Conservation (phyloP, 108 stramenopile genomes). For the Ochromonas danica region DNA sequence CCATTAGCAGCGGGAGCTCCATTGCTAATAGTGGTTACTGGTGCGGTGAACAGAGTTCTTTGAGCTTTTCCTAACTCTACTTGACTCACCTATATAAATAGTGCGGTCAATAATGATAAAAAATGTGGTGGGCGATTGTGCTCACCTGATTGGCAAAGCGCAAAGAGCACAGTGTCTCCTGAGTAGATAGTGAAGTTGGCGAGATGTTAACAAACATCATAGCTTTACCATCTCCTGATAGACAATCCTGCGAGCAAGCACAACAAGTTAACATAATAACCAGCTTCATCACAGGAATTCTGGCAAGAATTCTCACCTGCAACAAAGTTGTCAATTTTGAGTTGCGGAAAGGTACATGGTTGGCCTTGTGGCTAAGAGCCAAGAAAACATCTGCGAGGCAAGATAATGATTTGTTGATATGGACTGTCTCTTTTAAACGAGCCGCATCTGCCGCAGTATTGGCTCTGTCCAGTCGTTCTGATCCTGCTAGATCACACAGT, state of each 20-base stretch:
- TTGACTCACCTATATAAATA: constrained; percentile 20
- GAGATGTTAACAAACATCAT: constrained; percentile 48
- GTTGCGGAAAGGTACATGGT: constrained; percentile 90
- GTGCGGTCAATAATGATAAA: not conserved
- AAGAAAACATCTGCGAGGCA: constrained; percentile 95
- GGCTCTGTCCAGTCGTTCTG: constrained; percentile 52
- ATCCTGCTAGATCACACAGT: constrained; percentile 57
- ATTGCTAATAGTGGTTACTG: constrained; percentile 1
- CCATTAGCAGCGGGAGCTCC: too few species aligned
- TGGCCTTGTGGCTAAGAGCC: constrained; percentile 75
- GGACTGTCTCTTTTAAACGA: constrained; percentile 58
- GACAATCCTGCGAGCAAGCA: constrained; percentile 65
- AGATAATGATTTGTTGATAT: constrained; percentile 84
- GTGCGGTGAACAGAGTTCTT: not conserved
- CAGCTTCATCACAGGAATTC: not conserved
- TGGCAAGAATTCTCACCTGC: not conserved
- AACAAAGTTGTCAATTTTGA: constrained; percentile 89
- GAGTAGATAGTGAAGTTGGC: constrained; percentile 45
- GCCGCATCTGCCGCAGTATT: constrained; percentile 42
- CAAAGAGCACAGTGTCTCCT: constrained; percentile 33
- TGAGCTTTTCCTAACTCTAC: constrained; percentile 28
- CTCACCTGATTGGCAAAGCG: constrained; percentile 5
- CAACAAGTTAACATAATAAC: not conserved
- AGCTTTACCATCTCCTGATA: constrained; percentile 37
- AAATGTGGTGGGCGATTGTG: not conserved